Base-by-base conservation (phyloP, 116 monocot genomes). In the Zostera marina region DNA sequence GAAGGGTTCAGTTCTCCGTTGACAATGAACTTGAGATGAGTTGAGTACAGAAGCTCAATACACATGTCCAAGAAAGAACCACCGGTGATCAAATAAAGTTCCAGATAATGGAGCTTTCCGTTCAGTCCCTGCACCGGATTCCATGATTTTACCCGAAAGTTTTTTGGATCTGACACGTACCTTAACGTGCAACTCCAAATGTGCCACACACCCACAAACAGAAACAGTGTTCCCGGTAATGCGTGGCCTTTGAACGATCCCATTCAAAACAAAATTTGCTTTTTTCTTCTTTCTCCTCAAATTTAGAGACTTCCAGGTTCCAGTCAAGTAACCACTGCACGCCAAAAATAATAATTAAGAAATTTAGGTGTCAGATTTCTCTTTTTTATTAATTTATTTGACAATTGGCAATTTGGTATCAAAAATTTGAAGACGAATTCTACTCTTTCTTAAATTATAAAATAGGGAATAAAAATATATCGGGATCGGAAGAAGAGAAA, bases 231-330 rank as follows among this genome's bases (percentile, higher is more conserved):
- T 47, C 94, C 94, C 7, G 94, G 94, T 11, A 94, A 71, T 68
- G 74, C 85, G 80, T 94, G 94, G 6, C 94, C 94, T 45, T 53
- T 74, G 82, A 94, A 94, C 17, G 94, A 94, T 1, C 94, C 94
- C 94, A 94, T 94, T 53, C 63, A 52, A 53, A 8, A 32, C 32
- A 32, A 1, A 56, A 56, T 56, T 55, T 24, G 7, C 7, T 1
- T 56, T 38, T 39, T 32, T 56, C 56, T 56, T 15, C 26, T 32
- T 26, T 4, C 15, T 38, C 15, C 8, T 40, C 4, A 32, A 32
- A 26, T 26, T 32, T 32, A 5, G 32, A 32, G 32, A 32, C n/a
- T n/a, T n/a, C n/a, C n/a, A n/a, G n/a, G n/a, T n/a, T n/a, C n/a
- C n/a, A n/a, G n/a, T n/a, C n/a, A n/a, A n/a, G n/a, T n/a, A n/a